Conservation (phyloP, 2,329 filamentous ascomycete species). For the Aspergillus fumigatus region DNA sequence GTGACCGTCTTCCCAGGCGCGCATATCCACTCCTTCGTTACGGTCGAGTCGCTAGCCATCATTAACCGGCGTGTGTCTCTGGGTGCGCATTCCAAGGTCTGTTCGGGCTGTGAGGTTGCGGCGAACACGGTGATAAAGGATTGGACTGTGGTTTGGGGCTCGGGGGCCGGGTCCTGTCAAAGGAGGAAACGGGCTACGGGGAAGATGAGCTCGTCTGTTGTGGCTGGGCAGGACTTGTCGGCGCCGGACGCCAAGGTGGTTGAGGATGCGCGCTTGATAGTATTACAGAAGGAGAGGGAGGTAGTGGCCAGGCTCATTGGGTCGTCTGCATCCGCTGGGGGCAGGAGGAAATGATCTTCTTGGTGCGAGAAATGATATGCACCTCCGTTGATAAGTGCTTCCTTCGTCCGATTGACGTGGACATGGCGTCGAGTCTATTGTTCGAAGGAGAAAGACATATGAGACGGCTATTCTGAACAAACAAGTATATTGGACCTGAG, state of each 20-base stretch:
- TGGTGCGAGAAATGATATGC: too few species aligned
- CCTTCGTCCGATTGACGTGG: neutral
- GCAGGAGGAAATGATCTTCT: constrained; percentile 22
- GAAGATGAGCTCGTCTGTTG: constrained; percentile 8
- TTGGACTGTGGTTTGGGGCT: constrained; percentile 65
- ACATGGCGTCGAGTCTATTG: neutral
- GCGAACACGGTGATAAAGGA: constrained; percentile 59
- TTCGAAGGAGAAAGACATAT: neutral
- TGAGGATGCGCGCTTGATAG: constrained; percentile 59
- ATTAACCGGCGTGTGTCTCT: constrained; percentile 31
- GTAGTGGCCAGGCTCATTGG: constrained; percentile 61
- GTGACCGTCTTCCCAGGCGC: constrained; percentile 34
- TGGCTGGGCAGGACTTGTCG: constrained; percentile 9
- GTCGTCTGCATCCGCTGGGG: constrained; percentile 19
- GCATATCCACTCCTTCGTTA: constrained; percentile 35
- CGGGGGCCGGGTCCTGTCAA: constrained; percentile 44
- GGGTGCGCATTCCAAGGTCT: constrained; percentile 63
- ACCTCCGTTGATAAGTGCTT: neutral
- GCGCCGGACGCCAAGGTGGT: constrained; percentile 55
- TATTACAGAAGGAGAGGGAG: constrained; percentile 64
- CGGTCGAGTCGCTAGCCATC: constrained; percentile 44
- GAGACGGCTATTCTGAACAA: neutral
- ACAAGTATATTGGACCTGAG: neutral
- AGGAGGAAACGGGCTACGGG: constrained; percentile 27
- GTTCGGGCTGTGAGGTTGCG: constrained; percentile 57